Evolutionary conservation across 2,329 filamentous ascomycete species (phyloP), one percentile per base, ranked within the genome.

Genomic region (Metarhizium sp.): DNA sequence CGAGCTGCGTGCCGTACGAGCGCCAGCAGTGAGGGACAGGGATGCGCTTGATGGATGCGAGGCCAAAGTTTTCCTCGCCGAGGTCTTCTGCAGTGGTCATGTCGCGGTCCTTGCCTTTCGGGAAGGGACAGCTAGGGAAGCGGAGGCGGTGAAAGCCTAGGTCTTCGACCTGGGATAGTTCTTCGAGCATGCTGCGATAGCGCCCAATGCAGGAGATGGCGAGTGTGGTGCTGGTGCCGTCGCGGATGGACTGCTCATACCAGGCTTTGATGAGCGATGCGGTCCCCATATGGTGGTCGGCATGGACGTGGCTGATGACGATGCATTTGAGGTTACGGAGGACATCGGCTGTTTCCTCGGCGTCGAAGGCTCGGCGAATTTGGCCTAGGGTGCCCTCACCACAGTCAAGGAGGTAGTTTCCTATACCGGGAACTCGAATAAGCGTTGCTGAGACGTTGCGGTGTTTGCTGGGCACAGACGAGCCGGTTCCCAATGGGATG

Each of bases 301-400:
- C 94, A 70, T 99, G 94, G 59, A 95, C 76, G 72, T 99, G 94
- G 69, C 90, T 95, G 71, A 99, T 94, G 84, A 90, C 95, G 59
- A 99, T 86, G 61, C 84, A 82, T 54, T 85, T 86, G 47, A 99
- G 76, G 59, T 95, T 85, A 57, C 76, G 79, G n/a, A 99, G 75
- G 13, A 96, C 78, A n/a, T 85, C 77, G 32, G 75, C 75, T 3
- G 92, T 74, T 60, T 89, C 80, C 4, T 83, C 77, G 0, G 77
- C 73, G 6, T 80, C 78, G 63, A 88, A 92, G 0, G 88, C 77
- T 52, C 94, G 87, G 56, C 82, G 83, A 43, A 99, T 74, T 68
- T 96, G 92, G 11, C 92, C 92, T 8, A 97, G 73, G 0, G 94
- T 96, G 64, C 90, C 91, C 71, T 99, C 94, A 56, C 94, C 94